Percentiles rank a stretch among this genome's conserved stretches.
Evolutionary conservation across 768 basidiomycete genomes (phyloP).

Genomic region (Ramaria sp.): DNA sequence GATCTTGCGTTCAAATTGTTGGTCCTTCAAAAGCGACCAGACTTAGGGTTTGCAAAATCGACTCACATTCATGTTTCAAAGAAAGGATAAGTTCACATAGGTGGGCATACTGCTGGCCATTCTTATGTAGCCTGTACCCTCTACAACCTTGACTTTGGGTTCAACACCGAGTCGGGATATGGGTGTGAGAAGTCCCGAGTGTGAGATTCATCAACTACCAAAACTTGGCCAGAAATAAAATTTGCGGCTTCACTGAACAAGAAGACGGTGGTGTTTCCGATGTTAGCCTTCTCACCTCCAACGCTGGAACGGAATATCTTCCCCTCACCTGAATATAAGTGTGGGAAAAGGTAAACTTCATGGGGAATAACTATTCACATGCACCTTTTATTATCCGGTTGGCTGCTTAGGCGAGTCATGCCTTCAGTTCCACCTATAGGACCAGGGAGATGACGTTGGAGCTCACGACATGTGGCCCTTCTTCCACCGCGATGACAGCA

Average conservation of each 20-base stretch:
- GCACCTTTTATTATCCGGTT: background rate
- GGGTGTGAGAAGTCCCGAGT: background rate
- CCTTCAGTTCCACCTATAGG: constrained; percentile 72
- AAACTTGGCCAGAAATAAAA: constrained; percentile 25
- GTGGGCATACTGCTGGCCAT: too few species aligned
- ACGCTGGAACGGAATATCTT: constrained; percentile 9
- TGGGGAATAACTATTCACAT: background rate
- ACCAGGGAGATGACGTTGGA: constrained; percentile 79
- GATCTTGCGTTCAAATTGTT: too few species aligned
- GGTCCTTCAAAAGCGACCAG: too few species aligned
- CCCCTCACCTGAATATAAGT: background rate
- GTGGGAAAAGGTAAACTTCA: background rate
- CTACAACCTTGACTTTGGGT: constrained; percentile 33
- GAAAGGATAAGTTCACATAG: too few species aligned
- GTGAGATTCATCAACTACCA: constrained; percentile 15
- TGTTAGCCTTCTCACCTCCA: constrained; percentile 17
- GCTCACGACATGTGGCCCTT: constrained; percentile 89
- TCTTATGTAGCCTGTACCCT: too few species aligned
- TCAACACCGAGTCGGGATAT: constrained; percentile 55
- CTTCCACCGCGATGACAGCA: constrained; percentile 80
- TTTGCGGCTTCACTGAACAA: constrained; percentile 26
- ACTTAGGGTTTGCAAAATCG: too few species aligned
- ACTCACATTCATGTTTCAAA: too few species aligned
- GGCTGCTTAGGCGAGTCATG: constrained; percentile 21
- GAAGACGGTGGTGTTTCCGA: constrained; percentile 25